Base-by-base conservation (phyloP, 805 yeast genomes). In the Myxozyma neotropica region DNA sequence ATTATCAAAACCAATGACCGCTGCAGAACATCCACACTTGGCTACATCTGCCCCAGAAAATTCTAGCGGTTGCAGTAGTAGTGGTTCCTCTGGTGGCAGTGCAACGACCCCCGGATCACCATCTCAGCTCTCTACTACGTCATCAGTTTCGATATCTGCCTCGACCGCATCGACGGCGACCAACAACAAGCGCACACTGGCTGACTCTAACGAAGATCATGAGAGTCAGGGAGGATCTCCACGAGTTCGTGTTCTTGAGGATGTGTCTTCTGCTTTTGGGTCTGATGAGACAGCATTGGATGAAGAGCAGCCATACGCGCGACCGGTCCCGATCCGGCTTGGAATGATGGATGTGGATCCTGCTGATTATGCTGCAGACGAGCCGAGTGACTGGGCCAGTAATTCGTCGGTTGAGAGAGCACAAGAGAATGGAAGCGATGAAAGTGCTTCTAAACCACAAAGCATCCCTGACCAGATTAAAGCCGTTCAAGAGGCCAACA, bases 221-320 rank as follows among this genome's bases (percentile, higher is more conserved):
- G 45, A 46, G 6, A 42, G 40, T 21, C 39, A 45, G 15, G 57
- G 54, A n/a, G 60, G 57, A 15, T 59, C 63, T n/a, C 63, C 63
- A 6, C 47, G 60, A 6, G 33, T 56, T 6, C 56, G 60, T 10
- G 57, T 56, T 5, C 29, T 59, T 12, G 63, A 59, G 23, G 63
- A 59, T 19, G 33, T 52, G 2, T 13, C 53, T 24, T 39, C 36
- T 15, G 27, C 53, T n/a, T 44, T 35, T 6, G 54, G 50, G 6
- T 40, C 44, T 38, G 54, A 39, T 12, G 50, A 19, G 5, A 7
- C 35, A n/a, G 23, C 10, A 29, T 29, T 26, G 23, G 58, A 42
- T 27, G 53, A 33, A n/a, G 39, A 24, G 40, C 51, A 38, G 29
- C 48, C 57, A 6, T 26, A 43, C 39, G 39, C 43, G 10, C 39